Base-by-base conservation (phyloP, 163 green algal species). In the Scenedesmus sp. region DNA sequence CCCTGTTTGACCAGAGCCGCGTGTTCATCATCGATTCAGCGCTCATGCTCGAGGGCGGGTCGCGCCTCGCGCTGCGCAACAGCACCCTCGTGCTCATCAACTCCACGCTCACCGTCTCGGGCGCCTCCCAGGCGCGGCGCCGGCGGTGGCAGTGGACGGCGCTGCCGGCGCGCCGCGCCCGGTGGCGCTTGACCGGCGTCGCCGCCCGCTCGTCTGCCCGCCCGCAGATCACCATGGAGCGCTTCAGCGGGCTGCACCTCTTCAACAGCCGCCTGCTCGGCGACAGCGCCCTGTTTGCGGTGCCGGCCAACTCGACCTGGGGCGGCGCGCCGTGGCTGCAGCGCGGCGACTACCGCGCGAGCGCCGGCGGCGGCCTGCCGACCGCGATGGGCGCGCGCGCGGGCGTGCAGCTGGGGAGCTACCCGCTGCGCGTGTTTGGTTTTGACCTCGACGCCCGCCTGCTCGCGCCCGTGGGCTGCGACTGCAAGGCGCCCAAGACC, bases 61-160 rank as follows among this genome's bases (percentile, higher is more conserved):
- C 67, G 1, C 28, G 13, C 13, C 51, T 76, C 31, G 22, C 29
- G 11, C 50, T 76, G 34, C n/a, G 64, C 22, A 76, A 76, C 67
- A 76, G 67, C 67, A 76, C 67, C 11, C 15, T 76, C 14, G 13
- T 31, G 18, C 67, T 76, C 11, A 76, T 76, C 33, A 76, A 76
- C 67, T 54, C 29, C 7, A 65, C 31, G 10, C 26, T 76, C 11
- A 33, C 29, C 4, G 26, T 76, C 20, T 29, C 22, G 4, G 51
- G 67, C 33, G 17, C 22, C 4, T 76, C 67, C 14, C 29, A 66
- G 58, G n/a, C n/a, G n/a, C n/a, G n/a, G n/a, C n/a, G n/a, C n/a
- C n/a, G n/a, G n/a, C n/a, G n/a, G n/a, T n/a, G n/a, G n/a, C n/a
- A n/a, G n/a, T n/a, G n/a, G n/a, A n/a, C n/a, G n/a, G n/a, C n/a